A percentile compares a stretch with the other conserved stretches of the same genome.
These are phyloP conservation scores for Xylaria sp. DNA, from an alignment of 495 filamentous ascomycete genomes.

Conservation along the genomic window DNA sequence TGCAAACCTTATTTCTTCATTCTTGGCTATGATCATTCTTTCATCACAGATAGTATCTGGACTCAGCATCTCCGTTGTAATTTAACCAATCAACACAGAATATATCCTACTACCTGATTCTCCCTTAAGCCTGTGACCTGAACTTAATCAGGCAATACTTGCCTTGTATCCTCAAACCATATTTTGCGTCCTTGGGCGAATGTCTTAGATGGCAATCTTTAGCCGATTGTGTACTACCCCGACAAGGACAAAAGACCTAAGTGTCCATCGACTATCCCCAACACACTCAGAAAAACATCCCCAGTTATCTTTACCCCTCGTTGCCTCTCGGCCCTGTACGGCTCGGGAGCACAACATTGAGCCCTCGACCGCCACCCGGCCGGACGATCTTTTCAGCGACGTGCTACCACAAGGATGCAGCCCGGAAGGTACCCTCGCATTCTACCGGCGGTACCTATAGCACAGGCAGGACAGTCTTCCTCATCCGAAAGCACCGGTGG, in stretches of 20 bases:
- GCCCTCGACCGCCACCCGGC: neutral
- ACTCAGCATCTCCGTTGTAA: neutral
- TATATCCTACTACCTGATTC: neutral
- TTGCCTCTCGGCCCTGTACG: neutral
- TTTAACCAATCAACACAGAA: constrained; percentile 16
- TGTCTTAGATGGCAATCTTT: neutral
- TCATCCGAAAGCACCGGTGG: neutral
- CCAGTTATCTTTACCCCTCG: constrained; percentile 9
- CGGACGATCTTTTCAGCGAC: neutral
- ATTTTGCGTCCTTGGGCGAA: neutral
- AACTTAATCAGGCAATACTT: neutral
- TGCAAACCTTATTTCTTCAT: neutral
- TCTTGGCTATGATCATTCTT: neutral
- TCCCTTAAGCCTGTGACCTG: neutral
- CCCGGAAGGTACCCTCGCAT: constrained; percentile 18
- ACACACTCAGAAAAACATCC: neutral
- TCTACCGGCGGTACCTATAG: constrained; percentile 9
- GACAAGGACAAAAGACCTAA: neutral
- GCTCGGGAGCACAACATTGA: neutral
- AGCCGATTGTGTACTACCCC: neutral
- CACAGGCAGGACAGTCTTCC: neutral
- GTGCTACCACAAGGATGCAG: constrained; percentile 9
- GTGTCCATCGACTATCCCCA: constrained; percentile 3
- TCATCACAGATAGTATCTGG: neutral
- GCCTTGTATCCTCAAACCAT: neutral